Evolutionary conservation across 2,329 filamentous ascomycete species (phyloP).

Genomic region (Neofusicoccum sp.): DNA sequence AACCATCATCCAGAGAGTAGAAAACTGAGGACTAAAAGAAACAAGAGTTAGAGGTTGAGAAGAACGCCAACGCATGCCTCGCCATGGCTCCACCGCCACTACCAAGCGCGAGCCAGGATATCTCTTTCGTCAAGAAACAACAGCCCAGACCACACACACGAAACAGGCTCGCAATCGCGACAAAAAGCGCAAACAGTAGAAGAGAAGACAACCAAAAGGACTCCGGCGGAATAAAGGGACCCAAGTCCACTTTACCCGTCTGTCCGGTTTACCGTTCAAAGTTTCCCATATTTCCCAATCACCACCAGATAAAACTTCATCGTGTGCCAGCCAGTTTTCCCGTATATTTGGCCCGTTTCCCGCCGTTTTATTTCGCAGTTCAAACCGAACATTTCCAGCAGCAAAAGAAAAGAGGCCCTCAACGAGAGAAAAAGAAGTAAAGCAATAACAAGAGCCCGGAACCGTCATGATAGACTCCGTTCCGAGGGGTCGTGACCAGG

Average conservation of each 20-base stretch:
- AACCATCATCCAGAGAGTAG: background rate
- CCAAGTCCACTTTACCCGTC: background rate
- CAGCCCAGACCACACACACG: background rate
- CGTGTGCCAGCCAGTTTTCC: constrained; percentile 6
- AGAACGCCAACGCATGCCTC: constrained; percentile 20
- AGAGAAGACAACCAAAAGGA: background rate
- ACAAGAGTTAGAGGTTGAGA: background rate
- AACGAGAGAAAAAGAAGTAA: background rate
- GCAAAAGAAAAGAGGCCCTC: background rate
- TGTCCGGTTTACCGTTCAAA: constrained; percentile 1
- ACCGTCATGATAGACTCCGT: constrained; percentile 1
- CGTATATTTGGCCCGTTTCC: background rate
- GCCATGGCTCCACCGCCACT: constrained; percentile 14
- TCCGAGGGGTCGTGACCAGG: background rate
- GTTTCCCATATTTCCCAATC: constrained; percentile 2
- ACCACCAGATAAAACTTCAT: constrained; percentile 14
- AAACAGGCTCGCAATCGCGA: background rate
- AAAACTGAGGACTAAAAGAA: background rate
- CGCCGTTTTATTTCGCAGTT: constrained; percentile 1
- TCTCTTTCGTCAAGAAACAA: constrained; percentile 22
- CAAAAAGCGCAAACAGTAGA: constrained; percentile 1
- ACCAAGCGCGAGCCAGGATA: constrained; percentile 22
- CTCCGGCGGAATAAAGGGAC: background rate
- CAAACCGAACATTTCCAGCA: constrained; percentile 11
- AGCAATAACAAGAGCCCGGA: background rate